Evolutionary conservation across 2,329 filamentous ascomycete genomes (phyloP), one percentile per base, ranked within the genome.

Genomic region (Dryadomyces sulphureus): DNA sequence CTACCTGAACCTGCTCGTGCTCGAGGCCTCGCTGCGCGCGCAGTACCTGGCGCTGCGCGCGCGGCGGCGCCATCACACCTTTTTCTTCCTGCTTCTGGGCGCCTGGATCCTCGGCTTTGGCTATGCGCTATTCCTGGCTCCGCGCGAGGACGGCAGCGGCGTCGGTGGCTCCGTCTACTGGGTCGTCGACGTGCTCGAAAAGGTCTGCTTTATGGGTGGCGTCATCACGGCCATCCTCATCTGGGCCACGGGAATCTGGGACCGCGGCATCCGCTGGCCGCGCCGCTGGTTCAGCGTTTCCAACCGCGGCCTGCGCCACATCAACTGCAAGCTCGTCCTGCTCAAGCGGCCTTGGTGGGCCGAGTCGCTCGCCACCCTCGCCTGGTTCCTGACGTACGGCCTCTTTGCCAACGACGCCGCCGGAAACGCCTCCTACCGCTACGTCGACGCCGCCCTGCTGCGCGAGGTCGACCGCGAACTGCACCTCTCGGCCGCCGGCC

Each of bases 241-340:
- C 54, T 95, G 89, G 86, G 89, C 80, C 16, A 95, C 90, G 0
- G 92, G 92, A 24, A 89, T 95, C 62, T 98, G 90, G 84, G 90
- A 96, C 58, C 78, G 90, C 47, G 92, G 92, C 27, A 82, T 98
- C 46, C 77, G 89, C 51, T 96, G 92, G 89, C 92, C 92, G 43
- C 73, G 90, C 46, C 78, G 87, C 54, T 96, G 92, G 85, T 81
- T 96, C 54, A 79, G 75, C 54, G 80, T 89, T 50, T 84, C 89
- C 35, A 98, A 98, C 61, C 75, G 92, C 46, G 92, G 92, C 12
- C 69, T 98, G 52, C 75, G 92, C 50, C 83, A 77, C 46, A 94
- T 96, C 75, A 98, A 98, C 64, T 86, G 88, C 65, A 96, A 98
- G 66, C 80, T 98, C 41, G 88, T 98, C 45, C 74, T 96, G 47